A percentile compares a stretch with the other conserved stretches of the same genome.
Evolutionary conservation across 192 early-diverging fungal species (phyloP).

Genomic region (Backusella parvicylindrica): DNA sequence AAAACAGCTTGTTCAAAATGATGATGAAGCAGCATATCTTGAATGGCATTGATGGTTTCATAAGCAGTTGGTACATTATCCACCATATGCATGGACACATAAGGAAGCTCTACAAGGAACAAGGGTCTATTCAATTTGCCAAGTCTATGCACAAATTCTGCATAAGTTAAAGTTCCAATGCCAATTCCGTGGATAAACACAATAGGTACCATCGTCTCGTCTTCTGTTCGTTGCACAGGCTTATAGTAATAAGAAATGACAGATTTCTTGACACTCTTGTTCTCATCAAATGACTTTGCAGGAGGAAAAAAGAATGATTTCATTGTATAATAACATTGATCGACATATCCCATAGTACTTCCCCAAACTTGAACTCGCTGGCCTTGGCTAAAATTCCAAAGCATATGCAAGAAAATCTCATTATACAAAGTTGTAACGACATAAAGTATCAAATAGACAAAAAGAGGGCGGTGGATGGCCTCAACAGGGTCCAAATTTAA

Average conservation of each 20-base stretch:
- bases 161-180: constrained; percentile 53
- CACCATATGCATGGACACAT: constrained; percentile 64
- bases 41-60: constrained; percentile 52
- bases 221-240: not conserved
- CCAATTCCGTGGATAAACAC: constrained; percentile 73
- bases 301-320: not conserved
- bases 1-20: constrained; percentile 53
- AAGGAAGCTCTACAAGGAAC: constrained; percentile 54
- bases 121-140: constrained; percentile 41
- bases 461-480: constrained; percentile 51
- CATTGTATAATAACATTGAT: not conserved
- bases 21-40: constrained; percentile 50
- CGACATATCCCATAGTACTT: not conserved
- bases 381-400: constrained; percentile 12
- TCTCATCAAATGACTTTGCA: not conserved
- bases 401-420: not conserved
- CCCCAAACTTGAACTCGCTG: constrained; percentile 10
- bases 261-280: not conserved
- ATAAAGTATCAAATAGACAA: constrained; percentile 50
- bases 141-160: constrained; percentile 47
- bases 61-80: constrained; percentile 52
- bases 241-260: not conserved
- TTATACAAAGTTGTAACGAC: constrained; percentile 23
- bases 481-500: constrained; percentile 53
- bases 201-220: constrained; percentile 39